Evolutionary conservation across 495 filamentous ascomycete genomes (phyloP).

Genomic region (Venustampulla echinocandica): DNA sequence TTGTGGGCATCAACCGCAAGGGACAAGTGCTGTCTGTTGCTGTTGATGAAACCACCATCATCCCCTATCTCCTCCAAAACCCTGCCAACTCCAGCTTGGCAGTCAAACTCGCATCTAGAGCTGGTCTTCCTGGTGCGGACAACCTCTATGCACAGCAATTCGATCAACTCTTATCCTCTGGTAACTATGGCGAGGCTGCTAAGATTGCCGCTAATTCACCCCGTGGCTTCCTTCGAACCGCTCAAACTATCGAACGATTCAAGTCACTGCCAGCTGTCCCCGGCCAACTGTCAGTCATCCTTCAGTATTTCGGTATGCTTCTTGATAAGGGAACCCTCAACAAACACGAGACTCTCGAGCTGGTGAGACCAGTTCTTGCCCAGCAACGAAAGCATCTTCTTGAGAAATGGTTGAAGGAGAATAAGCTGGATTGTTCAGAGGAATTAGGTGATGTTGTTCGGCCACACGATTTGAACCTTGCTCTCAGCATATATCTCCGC

Average conservation of each 20-base stretch:
- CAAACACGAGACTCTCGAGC: constrained; percentile 84
- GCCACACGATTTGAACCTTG: constrained; percentile 77
- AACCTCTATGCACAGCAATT: constrained; percentile 91
- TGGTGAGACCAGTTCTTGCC: constrained; percentile 82
- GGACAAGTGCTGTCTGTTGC: constrained; percentile 91
- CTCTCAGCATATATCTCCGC: constrained; percentile 75
- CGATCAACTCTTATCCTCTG: constrained; percentile 66
- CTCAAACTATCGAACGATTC: constrained; percentile 89
- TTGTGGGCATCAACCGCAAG: constrained; percentile 94
- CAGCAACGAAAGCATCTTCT: constrained; percentile 93
- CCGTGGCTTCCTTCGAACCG: constrained; percentile 85
- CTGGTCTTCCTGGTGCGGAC: constrained; percentile 89
- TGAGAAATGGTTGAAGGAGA: constrained; percentile 95
- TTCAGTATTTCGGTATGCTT: constrained; percentile 97
- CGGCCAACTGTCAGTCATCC: constrained; percentile 79
- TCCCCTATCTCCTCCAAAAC: constrained; percentile 91
- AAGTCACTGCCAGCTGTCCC: constrained; percentile 68
- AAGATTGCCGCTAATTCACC: constrained; percentile 96
- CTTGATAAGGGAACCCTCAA: constrained; percentile 92
- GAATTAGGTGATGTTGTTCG: constrained; percentile 92
- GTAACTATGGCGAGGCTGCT: constrained; percentile 78
- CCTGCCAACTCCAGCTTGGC: constrained; percentile 85
- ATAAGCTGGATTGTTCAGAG: constrained; percentile 91
- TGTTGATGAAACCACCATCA: constrained; percentile 81
- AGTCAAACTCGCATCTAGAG: constrained; percentile 90